These are phyloP conservation scores for Aplosporella prunicola DNA, from an alignment of 2,329 filamentous ascomycete genomes.

Conservation along the genomic window DNA sequence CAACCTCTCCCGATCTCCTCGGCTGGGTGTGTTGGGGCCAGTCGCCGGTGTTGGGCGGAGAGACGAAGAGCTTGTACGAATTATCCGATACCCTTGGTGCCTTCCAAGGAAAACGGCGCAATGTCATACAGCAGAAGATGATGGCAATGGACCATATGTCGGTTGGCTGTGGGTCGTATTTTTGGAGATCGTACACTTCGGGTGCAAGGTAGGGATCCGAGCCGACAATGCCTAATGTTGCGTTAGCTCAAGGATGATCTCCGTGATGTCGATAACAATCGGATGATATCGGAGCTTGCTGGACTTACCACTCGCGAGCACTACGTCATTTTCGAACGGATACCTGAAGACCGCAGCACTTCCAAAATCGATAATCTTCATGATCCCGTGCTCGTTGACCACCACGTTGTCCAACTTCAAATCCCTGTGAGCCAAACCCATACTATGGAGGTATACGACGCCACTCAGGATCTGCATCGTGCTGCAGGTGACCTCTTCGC, in stretches of 20 bases:
- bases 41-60: conserved; percentile 57
- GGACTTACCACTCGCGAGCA: conserved; percentile 65
- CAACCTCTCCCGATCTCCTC: conserved; percentile 11
- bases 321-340: conserved; percentile 85
- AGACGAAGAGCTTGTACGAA: conserved; percentile 86
- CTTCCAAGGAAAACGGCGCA: conserved; percentile 95
- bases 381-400: conserved; percentile 89
- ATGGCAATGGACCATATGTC: conserved; percentile 98
- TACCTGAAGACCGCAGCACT: conserved; percentile 96
- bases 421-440: conserved; percentile 90
- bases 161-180: conserved; percentile 86
- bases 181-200: conserved; percentile 87
- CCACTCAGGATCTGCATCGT: conserved; percentile 93
- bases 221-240: conserved; percentile 55
- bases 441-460: conserved; percentile 87
- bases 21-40: conserved; percentile 7
- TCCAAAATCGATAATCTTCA: conserved; percentile 99
- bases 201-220: conserved; percentile 96
- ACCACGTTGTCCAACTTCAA: conserved; percentile 97
- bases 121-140: conserved; percentile 97
- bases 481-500: conserved; percentile 80
- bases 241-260: conserved; percentile 15
- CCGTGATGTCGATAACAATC: background rate
- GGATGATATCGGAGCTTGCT: background rate
- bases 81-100: conserved; percentile 85